Percentiles rank a stretch among this genome's conserved stretches.
phyloP scores from a whole-genome alignment of 306 rosid genomes.

The Castanospermum australe region DNA sequence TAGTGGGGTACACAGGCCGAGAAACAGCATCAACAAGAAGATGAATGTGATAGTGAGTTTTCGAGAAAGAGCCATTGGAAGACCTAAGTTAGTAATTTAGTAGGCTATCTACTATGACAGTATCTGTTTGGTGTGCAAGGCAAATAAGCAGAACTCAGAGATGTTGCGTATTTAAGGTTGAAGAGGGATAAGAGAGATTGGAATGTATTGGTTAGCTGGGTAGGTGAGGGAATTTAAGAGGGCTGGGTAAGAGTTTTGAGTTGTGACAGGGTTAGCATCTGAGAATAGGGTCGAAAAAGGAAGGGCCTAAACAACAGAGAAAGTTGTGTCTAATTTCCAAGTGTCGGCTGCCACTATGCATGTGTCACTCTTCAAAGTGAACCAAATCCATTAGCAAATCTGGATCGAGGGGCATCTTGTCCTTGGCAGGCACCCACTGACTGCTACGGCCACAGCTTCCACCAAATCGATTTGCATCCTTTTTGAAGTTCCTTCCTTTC shows the following conservation, averaged over 20 bases:
- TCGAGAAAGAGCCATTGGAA: conserved; percentile 37
- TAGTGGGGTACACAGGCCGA: neutral
- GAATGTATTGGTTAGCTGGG: conserved; percentile 38
- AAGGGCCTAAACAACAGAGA: neutral
- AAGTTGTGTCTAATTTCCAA: neutral
- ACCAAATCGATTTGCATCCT: neutral
- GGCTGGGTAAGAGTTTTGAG: neutral
- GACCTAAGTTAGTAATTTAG: neutral
- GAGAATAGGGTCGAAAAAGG: neutral
- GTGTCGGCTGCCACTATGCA: neutral
- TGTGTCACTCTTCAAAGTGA: neutral
- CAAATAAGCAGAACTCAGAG: neutral
- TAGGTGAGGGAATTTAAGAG: conserved; percentile 68
- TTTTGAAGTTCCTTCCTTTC: neutral
- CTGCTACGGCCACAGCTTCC: neutral
- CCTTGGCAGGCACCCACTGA: neutral
- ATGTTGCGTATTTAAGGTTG: conserved; percentile 29
- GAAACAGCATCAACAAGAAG: neutral
- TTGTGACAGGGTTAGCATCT: neutral
- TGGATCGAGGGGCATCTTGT: neutral
- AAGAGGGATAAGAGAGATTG: neutral
- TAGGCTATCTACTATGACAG: neutral
- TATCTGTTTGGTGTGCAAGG: neutral
- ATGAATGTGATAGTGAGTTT: neutral
- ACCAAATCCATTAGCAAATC: neutral